A percentile compares a stretch with the other conserved stretches of the same genome.
phyloP scores from a whole-genome alignment of 106 monocot species.

The Allium sativum region DNA sequence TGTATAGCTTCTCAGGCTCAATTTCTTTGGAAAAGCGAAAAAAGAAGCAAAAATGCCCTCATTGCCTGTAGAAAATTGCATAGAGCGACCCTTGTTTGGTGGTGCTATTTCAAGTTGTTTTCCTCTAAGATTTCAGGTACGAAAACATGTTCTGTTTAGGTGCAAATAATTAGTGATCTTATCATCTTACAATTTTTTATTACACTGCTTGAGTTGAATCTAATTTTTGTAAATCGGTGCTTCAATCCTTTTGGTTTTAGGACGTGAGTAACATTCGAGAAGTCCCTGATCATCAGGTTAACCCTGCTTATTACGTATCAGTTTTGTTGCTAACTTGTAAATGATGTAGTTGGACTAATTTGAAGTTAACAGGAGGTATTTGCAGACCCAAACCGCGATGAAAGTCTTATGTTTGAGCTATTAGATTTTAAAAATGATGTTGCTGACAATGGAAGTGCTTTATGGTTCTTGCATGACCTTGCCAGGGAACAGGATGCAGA shows the following conservation, averaged over 20 bases:
- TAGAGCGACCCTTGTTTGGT: slow-evolving; percentile 52
- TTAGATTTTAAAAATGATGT: slow-evolving; percentile 72
- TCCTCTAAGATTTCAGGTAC: slow-evolving; percentile 70
- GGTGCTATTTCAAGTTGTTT: slow-evolving; percentile 67
- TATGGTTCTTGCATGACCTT: slow-evolving; percentile 78
- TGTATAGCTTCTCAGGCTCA: too few species aligned
- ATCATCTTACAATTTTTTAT: too few species aligned
- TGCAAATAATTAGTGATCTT: too few species aligned
- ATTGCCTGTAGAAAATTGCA: slow-evolving; percentile 43
- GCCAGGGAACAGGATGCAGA: slow-evolving; percentile 63
- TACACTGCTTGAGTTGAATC: not conserved
- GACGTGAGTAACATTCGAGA: slow-evolving; percentile 69
- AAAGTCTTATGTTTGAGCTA: slow-evolving; percentile 84
- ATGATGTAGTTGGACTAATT: not conserved
- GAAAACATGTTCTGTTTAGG: not conserved
- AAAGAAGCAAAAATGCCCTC: not conserved
- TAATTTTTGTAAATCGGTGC: not conserved
- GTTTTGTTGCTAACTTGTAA: not conserved
- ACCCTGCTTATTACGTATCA: not conserved
- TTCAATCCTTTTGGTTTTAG: slow-evolving; percentile 13
- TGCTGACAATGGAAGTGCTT: slow-evolving; percentile 55
- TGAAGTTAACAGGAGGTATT: slow-evolving; percentile 32
- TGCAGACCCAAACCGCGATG: slow-evolving; percentile 64
- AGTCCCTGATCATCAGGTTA: slow-evolving; percentile 84
- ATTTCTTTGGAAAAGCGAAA: not conserved